A percentile compares a stretch with the other conserved stretches of the same genome.
These are phyloP conservation scores for Colletotrichum falcatum DNA, from an alignment of 2,329 filamentous ascomycete species.

Conservation along the genomic window DNA sequence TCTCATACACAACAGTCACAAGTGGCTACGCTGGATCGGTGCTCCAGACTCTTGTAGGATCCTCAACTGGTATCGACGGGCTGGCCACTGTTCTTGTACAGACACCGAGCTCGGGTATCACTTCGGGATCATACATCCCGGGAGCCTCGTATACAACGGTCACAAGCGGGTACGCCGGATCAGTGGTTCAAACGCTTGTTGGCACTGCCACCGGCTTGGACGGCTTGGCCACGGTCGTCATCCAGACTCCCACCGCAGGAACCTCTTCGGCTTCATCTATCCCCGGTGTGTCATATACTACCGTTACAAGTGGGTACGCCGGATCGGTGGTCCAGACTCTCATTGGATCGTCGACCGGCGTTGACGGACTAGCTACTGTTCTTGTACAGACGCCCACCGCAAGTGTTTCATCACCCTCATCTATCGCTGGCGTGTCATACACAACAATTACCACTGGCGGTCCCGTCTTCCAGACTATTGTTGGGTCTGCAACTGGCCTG, in stretches of 20 bases:
- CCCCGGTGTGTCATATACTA: neutral
- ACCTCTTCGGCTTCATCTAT: neutral
- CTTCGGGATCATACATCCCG: too few species aligned
- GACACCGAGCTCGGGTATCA: constrained; percentile 3
- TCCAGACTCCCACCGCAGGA: constrained; percentile 5
- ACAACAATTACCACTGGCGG: constrained; percentile 17
- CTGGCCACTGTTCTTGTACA: constrained; percentile 23
- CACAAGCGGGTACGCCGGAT: constrained; percentile 6
- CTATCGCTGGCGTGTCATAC: neutral
- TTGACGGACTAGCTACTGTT: constrained; percentile 16
- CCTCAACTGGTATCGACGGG: neutral
- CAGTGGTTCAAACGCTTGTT: neutral
- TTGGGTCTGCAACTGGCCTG: too few species aligned
- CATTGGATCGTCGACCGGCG: neutral
- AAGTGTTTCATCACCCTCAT: too few species aligned
- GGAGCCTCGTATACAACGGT: neutral
- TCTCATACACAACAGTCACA: constrained; percentile 20
- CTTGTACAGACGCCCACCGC: constrained; percentile 14
- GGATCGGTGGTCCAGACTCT: constrained; percentile 14
- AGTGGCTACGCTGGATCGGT: constrained; percentile 10
- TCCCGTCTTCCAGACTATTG: neutral
- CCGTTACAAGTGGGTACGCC: neutral
- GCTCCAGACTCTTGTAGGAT: neutral
- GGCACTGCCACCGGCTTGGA: neutral
- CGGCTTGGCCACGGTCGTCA: constrained; percentile 16